Evolutionary conservation across 73 alveolate genomes (phyloP).

Genomic region (Symbiodinium pilosum): DNA sequence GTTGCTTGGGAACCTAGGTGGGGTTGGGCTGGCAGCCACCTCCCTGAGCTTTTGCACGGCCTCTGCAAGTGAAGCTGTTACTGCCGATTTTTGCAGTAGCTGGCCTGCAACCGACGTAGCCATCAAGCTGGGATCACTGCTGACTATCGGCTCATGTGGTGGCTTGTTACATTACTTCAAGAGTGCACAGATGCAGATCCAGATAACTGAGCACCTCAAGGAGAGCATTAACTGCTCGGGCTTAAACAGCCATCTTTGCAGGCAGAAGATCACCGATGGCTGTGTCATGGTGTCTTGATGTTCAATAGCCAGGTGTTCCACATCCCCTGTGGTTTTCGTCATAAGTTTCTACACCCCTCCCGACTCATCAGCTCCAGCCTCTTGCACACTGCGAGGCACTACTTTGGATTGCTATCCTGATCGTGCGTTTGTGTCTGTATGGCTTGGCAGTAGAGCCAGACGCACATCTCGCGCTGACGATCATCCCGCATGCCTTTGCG

Average conservation of each 20-base stretch:
- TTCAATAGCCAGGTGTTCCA: neutral
- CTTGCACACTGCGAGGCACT: neutral
- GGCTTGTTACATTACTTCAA: neutral
- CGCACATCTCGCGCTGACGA: neutral
- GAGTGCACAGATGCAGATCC: slow-evolving; percentile 10
- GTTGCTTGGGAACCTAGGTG: no score
- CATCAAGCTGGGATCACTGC: neutral
- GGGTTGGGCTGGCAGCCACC: neutral
- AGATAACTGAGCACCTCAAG: neutral
- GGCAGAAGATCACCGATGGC: neutral
- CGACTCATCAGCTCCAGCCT: no score
- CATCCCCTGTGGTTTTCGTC: no score
- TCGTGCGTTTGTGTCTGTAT: neutral
- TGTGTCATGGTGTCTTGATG: neutral
- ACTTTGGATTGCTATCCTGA: neutral
- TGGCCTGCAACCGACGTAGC: neutral
- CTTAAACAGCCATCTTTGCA: neutral
- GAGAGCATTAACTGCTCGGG: neutral
- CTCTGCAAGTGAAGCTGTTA: no score
- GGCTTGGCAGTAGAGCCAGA: neutral
- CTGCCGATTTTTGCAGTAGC: neutral
- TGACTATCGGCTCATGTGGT: neutral
- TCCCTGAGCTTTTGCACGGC: neutral
- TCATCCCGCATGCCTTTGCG: slow-evolving; percentile 7
- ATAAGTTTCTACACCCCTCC: no score